A percentile compares a stretch with the other conserved stretches of the same genome.
Conservation (phyloP, 192 early-diverging fungal species). For the Mortierella antarctica region DNA sequence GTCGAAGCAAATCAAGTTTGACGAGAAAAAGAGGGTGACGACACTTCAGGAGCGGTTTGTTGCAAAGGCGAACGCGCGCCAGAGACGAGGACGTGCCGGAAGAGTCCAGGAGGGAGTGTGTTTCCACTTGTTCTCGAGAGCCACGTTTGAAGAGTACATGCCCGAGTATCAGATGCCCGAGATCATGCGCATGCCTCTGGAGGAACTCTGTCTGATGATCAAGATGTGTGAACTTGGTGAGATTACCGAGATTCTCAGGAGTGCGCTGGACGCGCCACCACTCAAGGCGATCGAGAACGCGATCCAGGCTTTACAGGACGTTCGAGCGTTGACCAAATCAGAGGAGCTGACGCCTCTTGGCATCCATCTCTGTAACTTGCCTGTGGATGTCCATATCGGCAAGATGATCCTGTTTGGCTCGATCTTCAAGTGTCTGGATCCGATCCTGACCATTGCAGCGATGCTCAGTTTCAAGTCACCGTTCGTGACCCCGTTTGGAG, state of each 20-base stretch:
- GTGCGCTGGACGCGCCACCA: constrained; percentile 79
- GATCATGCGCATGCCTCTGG: constrained; percentile 83
- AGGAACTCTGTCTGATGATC: constrained; percentile 83
- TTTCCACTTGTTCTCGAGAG: constrained; percentile 74
- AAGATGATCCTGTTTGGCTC: constrained; percentile 87
- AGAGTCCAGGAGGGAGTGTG: constrained; percentile 80
- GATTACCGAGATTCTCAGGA: constrained; percentile 64
- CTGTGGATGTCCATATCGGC: constrained; percentile 83
- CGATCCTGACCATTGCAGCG: constrained; percentile 76
- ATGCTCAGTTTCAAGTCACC: constrained; percentile 72
- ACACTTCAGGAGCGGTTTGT: constrained; percentile 71
- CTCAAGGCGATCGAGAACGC: constrained; percentile 68
- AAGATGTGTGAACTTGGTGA: constrained; percentile 73
- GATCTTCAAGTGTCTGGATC: constrained; percentile 79
- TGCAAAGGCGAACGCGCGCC: constrained; percentile 73
- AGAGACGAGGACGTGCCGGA: constrained; percentile 88
- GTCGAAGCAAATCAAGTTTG: constrained; percentile 78
- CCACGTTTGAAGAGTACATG: constrained; percentile 66
- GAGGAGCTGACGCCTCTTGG: constrained; percentile 82
- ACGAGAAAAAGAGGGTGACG: constrained; percentile 69
- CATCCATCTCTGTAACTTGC: constrained; percentile 71
- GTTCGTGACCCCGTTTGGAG: constrained; percentile 64
- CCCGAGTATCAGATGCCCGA: constrained; percentile 77
- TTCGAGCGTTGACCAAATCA: constrained; percentile 58
- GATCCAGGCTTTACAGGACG: constrained; percentile 65